Base-by-base conservation (phyloP, 75 land plant species). In the Cryptomeria japonica region DNA sequence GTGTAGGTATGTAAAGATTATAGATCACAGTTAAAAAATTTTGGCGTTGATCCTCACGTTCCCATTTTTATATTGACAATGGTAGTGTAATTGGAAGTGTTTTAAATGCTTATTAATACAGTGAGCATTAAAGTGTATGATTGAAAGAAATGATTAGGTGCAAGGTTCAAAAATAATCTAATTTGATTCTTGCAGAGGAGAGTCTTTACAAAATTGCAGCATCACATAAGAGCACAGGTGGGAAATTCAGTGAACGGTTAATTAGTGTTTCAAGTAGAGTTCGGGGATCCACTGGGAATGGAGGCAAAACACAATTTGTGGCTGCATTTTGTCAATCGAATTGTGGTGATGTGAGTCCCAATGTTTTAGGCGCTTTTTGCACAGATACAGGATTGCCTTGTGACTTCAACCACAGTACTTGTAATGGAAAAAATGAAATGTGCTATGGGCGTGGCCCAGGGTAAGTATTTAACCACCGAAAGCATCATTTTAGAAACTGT, bases 401-500 rank as follows among this genome's bases (percentile, higher is more conserved):
- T 93, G 99, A 98, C 88, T 98, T 98, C 88, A 98, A 98, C 88
- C 99, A 97, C 84, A 98, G 99, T 89, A 98, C 99, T 75, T 98
- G 99, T 92, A 94, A 94, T 90, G 99, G 99, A 41, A 94, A 93
- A 88, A 98, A 94, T 87, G 99, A 98, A 83, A 80, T 94, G 32
- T 98, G 99, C 93, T 95, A 97, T 92, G 99, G 99, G 31, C 96
- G 95, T 85, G 99, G 99, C 64, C 99, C 99, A 68, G 99, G 96
- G 99, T 98, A 93, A 76, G 82, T 37, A 85, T 55, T 53, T 51
- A 85, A 41, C 36, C 34, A 36, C 47, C 0, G 36, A 39, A 78
- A 22, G 12, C 16, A 3, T 84, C 16, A 15, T 8, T 32, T 51
- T 8, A 34, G 16, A 4, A 75, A 34, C 38, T 75, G 77, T 75